Evolutionary conservation across 2,329 filamentous ascomycete genomes (phyloP), one percentile per base, ranked within the genome.

Genomic region (Diaporthe longicolla): DNA sequence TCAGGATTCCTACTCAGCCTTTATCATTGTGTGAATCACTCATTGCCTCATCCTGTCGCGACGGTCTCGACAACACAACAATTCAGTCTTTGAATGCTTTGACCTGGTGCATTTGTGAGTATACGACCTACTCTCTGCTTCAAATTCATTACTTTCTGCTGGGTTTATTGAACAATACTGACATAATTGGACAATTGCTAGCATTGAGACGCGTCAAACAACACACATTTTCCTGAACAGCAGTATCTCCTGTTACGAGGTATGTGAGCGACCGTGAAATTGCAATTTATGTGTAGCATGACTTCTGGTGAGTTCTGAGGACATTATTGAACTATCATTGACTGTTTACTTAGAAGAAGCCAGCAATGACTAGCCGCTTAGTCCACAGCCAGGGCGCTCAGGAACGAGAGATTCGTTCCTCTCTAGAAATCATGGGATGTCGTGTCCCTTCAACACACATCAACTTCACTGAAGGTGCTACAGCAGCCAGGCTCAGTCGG

Each of bases 391-490:
- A 32, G 5, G 29, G 29, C 5, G 29, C 29, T 32, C 29, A n/a
- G 7, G 29, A 13, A 0, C 6, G 0, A 43, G 15, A 7, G 13
- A 24, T n/a, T 19, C 73, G 45, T 1, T 68, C 70, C 9, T 74
- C 73, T 0, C 54, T 72, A 0, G 70, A 72, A 15, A 74, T 74
- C 17, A 57, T 74, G 70, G 70, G 73, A 1, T 72, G 73, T 11
- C 8, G 1, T 48, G 19, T 4, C 9, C 43, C 43, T 2, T 6
- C 15, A 7, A 19, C 4, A 1, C 43, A 21, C 4, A 7, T 9
- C 45, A 48, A 19, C 43, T 45, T 13, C 43, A 9, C 4, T 43
- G 15, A 11, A 43, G 37, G 10, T 37, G 1, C 4, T 6, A 15
- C 40, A 19, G 17, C 40, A 43, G 40, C 40, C 6, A 17, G 40